Base-by-base conservation (phyloP, 139 green algal species). In the Chlorella sp. region DNA sequence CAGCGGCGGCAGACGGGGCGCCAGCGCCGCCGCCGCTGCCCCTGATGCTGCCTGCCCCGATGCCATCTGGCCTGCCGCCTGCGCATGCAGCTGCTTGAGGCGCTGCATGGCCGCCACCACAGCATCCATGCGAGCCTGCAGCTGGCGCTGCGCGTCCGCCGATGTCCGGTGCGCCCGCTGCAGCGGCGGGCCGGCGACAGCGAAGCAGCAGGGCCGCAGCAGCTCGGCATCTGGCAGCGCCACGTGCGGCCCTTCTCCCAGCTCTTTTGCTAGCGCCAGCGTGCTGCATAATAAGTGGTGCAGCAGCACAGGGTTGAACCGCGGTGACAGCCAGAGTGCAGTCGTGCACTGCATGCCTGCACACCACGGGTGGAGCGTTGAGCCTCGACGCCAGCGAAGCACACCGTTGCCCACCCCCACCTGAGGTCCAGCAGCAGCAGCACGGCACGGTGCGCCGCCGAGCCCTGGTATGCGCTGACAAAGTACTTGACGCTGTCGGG, bases 61-160 rank as follows among this genome's bases (percentile, higher is more conserved):
- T 14, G 54, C 76, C 76, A 82, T 22, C 54, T 70, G 76, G 1
- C 76, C 76, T 30, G 36, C 76, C 40, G 76, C 76, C 56, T 72
- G 76, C 14, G 38, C 41, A 43, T 73, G 77, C 60, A 83, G 60
- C 77, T 83, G 77, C 40, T 83, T 83, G 0, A 83, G 19, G 41
- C 77, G 77, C 77, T 83, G 77, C 77, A 83, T 83, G 28, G 60
- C 77, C 20, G 77, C 77, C 56, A 83, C 77, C 14, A 83, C 77
- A 43, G 65, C 40, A 30, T 83, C 77, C 41, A 83, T 44, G 14
- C 77, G 56, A 24, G 8, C 40, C 77, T 74, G 60, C 28, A 13
- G 38, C 56, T 41, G 20, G 26, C 41, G 60, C 58, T 60, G 58
- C 9, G 77, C 74, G n/a, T 51, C 74, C 0, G 74, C 38, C 16